Evolutionary conservation across 805 yeast genomes (phyloP).

Genomic region (Monosporozyma solicola): DNA sequence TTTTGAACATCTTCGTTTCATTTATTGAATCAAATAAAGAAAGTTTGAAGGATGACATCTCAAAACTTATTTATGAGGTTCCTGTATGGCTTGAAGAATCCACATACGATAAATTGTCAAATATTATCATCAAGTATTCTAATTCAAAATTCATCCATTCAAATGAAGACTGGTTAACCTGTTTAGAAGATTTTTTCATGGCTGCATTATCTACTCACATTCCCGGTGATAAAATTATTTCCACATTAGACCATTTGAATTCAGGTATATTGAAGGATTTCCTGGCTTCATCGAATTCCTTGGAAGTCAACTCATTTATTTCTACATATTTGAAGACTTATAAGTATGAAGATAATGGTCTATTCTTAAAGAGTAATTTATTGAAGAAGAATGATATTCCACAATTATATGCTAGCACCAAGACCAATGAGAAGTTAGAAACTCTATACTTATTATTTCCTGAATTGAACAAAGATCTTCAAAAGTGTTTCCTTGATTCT

Average conservation of each 20-base stretch:
- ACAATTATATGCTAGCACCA: constrained; percentile 29
- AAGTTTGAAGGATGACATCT: constrained; percentile 20
- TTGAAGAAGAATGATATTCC: constrained; percentile 30
- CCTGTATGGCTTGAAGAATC: constrained; percentile 28
- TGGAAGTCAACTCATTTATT: constrained; percentile 15
- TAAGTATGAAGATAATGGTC: constrained; percentile 21
- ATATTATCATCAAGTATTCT: constrained; percentile 29
- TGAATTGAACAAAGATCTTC: constrained; percentile 5
- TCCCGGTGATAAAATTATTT: constrained; percentile 20
- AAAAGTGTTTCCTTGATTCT: constrained; percentile 7
- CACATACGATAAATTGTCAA: constrained; percentile 27
- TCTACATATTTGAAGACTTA: constrained; percentile 19
- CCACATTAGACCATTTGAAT: constrained; percentile 29
- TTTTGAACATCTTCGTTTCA: constrained; percentile 4
- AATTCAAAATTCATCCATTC: constrained; percentile 17
- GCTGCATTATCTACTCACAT: constrained; percentile 14
- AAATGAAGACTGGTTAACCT: constrained; percentile 7
- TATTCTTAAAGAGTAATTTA: constrained; percentile 24
- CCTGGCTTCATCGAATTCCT: constrained; percentile 1
- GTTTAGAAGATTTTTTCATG: constrained; percentile 16
- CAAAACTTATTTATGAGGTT: constrained; percentile 29
- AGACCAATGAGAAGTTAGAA: constrained; percentile 9
- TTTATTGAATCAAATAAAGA: constrained; percentile 6
- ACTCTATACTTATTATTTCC: constrained; percentile 18
- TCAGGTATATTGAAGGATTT: constrained; percentile 11